Conservation (phyloP, 129 eudicot species). For the Pittosporum tobira region DNA sequence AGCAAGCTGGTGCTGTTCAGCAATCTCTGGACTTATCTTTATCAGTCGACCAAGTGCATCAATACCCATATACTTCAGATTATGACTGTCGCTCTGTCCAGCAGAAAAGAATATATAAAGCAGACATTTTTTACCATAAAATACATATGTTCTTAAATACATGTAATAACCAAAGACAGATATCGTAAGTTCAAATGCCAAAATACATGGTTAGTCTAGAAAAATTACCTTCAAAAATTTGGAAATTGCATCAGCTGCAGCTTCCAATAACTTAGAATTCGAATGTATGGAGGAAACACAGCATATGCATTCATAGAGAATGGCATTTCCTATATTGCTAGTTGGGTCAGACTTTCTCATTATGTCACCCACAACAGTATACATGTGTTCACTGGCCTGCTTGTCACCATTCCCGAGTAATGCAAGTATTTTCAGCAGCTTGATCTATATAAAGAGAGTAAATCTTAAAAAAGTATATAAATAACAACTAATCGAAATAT, state of each 20-base stretch:
- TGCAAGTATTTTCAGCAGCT: constrained; percentile 71
- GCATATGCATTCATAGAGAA: constrained; percentile 90
- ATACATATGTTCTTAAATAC: too few species aligned
- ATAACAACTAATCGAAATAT: background rate
- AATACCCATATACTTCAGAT: constrained; percentile 91
- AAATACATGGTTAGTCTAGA: background rate
- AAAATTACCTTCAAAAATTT: constrained; percentile 66
- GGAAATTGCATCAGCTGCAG: constrained; percentile 93
- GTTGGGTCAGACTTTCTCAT: constrained; percentile 81
- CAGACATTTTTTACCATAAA: background rate
- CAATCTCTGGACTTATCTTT: constrained; percentile 84
- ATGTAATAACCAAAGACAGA: too few species aligned
- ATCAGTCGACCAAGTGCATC: constrained; percentile 96
- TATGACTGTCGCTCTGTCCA: constrained; percentile 91
- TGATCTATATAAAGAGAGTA: constrained; percentile 52
- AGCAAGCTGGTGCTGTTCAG: constrained; percentile 99
- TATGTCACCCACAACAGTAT: constrained; percentile 83
- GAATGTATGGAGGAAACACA: constrained; percentile 77
- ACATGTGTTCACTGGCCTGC: constrained; percentile 89
- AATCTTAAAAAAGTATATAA: too few species aligned
- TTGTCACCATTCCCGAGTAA: constrained; percentile 92
- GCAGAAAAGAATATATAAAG: background rate
- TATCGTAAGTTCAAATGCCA: background rate
- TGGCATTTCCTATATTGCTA: constrained; percentile 92
- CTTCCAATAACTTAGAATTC: constrained; percentile 75